These are phyloP conservation scores for Mimosa pudica DNA, from an alignment of 306 rosid species.

Conservation along the genomic window DNA sequence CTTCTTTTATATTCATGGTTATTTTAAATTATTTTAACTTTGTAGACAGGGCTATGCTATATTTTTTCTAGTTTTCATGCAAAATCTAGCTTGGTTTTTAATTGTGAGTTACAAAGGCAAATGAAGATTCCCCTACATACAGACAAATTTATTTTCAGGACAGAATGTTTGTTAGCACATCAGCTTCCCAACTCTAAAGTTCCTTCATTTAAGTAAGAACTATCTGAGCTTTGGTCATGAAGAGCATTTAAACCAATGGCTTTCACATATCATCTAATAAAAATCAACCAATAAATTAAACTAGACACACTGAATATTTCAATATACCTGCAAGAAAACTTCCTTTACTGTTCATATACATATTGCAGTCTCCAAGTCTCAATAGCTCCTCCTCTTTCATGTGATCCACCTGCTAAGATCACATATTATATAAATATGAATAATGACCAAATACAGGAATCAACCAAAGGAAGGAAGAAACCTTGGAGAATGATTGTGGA, in stretches of 20 bases:
- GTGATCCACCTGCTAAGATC: slow-evolving; percentile 28
- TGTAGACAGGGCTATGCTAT: background rate
- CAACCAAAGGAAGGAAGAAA: background rate
- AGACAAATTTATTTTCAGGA: slow-evolving; percentile 14
- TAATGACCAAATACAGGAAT: slow-evolving; percentile 14
- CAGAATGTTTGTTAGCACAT: slow-evolving; percentile 17
- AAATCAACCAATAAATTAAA: background rate
- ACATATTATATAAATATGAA: background rate
- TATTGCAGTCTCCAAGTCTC: slow-evolving; percentile 32
- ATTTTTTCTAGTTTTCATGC: background rate
- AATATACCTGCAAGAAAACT: slow-evolving; percentile 38
- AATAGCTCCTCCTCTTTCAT: slow-evolving; percentile 31
- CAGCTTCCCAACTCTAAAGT: slow-evolving; percentile 23
- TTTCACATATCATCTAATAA: slow-evolving; percentile 2
- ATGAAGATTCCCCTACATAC: background rate
- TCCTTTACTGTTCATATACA: slow-evolving; percentile 20
- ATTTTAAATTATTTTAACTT: background rate
- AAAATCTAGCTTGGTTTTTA: background rate
- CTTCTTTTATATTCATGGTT: background rate
- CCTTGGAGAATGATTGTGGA: slow-evolving; percentile 33
- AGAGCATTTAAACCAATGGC: slow-evolving; percentile 19
- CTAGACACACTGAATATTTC: background rate
- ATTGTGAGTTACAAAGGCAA: background rate
- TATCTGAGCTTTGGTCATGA: background rate
- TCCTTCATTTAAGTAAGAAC: background rate